These are phyloP conservation scores for Penicillium atrosanguineum DNA, from an alignment of 495 filamentous ascomycete genomes.

Conservation along the genomic window DNA sequence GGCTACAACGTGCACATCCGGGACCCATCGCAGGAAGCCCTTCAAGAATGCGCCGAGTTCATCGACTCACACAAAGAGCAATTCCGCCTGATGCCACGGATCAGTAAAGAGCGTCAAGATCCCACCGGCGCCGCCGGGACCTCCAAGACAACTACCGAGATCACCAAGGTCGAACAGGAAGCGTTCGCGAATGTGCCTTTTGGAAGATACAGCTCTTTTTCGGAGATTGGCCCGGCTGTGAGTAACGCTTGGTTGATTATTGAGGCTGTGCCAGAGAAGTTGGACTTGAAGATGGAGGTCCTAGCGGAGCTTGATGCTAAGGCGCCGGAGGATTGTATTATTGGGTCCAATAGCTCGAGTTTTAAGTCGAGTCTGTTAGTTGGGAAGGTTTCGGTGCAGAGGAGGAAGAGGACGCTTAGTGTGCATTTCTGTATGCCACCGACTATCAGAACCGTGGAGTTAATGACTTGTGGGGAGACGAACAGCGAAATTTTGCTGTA, in stretches of 20 bases:
- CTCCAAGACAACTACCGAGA: background rate
- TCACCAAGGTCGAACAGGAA: slow-evolving; percentile 11
- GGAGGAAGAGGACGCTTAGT: slow-evolving; percentile 35
- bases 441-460: slow-evolving; percentile 43
- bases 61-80: slow-evolving; percentile 34
- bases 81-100: slow-evolving; percentile 29
- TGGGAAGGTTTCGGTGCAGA: slow-evolving; percentile 8
- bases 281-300: slow-evolving; percentile 44
- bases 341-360: slow-evolving; percentile 43
- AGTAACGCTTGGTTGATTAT: slow-evolving; percentile 43
- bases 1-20: slow-evolving; percentile 44
- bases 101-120: slow-evolving; percentile 23
- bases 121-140: slow-evolving; percentile 4
- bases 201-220: slow-evolving; percentile 22
- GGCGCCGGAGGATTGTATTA: slow-evolving; percentile 45
- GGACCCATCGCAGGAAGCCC: slow-evolving; percentile 30
- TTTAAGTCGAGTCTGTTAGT: slow-evolving; percentile 32
- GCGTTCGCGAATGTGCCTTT: slow-evolving; percentile 10
- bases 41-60: slow-evolving; percentile 28
- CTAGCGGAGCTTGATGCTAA: slow-evolving; percentile 44
- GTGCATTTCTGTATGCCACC: slow-evolving; percentile 57
- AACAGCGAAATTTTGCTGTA: slow-evolving; percentile 40
- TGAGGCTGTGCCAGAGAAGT: slow-evolving; percentile 52
- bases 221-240: slow-evolving; percentile 22
- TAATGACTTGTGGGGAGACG: slow-evolving; percentile 57